Base-by-base conservation (phyloP, 148 eudicot species). In the Rhododendron ferrugineum region DNA sequence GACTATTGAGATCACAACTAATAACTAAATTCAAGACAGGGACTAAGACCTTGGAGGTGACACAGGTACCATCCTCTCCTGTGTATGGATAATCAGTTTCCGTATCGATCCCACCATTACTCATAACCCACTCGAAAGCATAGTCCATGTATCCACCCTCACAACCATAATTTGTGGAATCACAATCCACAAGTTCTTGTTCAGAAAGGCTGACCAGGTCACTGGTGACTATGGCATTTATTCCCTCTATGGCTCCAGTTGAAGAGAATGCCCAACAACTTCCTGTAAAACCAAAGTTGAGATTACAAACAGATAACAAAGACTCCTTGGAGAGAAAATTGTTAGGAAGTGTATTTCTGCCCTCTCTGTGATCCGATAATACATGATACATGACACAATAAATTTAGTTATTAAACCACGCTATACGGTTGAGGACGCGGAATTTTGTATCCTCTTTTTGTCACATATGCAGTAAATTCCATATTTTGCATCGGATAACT, bases 231-330 rank as follows among this genome's bases (percentile, higher is more conserved):
- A 93, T 84, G 32, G 90, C 92, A 68, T 90, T 89, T 79, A 90
- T 90, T 86, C 92, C 93, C 86, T 93, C 94, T 32, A 91, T 91
- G 73, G 93, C 91, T 62, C 93, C 94, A 1, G 91, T 89, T 40
- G 93, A 50, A 80, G 93, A 92, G 85, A 88, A 93, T 47, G 93
- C 90, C 93, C 94, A 91, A 47, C 92, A 89, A 82, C 93, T 91
- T 86, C 94, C 96, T 93, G 86, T 42, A 70, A 64, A 79, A 14
- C 52, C 22, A 79, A 15, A 79, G 23, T 14, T 28, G 20, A 79
- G 20, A 28, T 6, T 2, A 15, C 6, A 78, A 49, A 26, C 28
- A 78, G 14, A 49, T 4, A 11, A 26, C 3, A 13, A 23, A 78
- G 52, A n/a, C 20, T 70, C 40, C 75, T 30, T 13, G 20, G 37